phyloP scores from a whole-genome alignment of 768 basidiomycete genomes.

The Mycena epipterygia region DNA sequence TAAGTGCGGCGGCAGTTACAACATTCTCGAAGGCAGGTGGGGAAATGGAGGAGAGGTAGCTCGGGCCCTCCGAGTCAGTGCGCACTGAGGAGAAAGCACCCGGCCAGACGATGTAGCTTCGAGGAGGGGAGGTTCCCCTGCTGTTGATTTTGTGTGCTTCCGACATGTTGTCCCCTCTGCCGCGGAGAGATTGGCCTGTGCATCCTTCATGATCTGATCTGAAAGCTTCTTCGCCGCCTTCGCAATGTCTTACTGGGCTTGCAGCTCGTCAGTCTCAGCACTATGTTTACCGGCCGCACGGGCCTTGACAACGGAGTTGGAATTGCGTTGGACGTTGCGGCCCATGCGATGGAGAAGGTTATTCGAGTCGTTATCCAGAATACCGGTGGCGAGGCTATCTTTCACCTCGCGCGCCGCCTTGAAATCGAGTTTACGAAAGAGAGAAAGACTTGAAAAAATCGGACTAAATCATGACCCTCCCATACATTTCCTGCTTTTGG shows the following conservation, averaged over 20 bases:
- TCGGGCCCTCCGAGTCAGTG: too few species aligned
- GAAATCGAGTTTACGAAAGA: too few species aligned
- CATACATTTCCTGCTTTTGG: too few species aligned
- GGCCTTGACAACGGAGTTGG: neutral
- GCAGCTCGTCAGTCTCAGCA: neutral
- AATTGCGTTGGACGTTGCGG: neutral
- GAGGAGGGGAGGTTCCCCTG: neutral
- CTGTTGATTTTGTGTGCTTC: neutral
- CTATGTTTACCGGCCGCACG: neutral
- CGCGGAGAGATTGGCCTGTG: neutral
- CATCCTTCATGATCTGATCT: neutral
- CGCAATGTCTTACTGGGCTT: neutral
- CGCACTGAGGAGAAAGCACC: too few species aligned
- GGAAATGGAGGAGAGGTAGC: too few species aligned
- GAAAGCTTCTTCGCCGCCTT: neutral
- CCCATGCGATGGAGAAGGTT: neutral
- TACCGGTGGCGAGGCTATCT: neutral
- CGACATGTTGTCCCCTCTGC: neutral
- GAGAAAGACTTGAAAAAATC: too few species aligned
- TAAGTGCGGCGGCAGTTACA: too few species aligned
- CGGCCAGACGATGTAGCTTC: neutral
- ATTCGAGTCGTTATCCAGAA: slow-evolving; percentile 3
- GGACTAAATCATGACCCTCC: too few species aligned
- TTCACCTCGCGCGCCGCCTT: slow-evolving; percentile 4
- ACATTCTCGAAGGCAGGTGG: too few species aligned